A percentile compares a stretch with the other conserved stretches of the same genome.
Evolutionary conservation across 2,329 filamentous ascomycete species (phyloP).

Genomic region (Chaetomiaceae sp.): DNA sequence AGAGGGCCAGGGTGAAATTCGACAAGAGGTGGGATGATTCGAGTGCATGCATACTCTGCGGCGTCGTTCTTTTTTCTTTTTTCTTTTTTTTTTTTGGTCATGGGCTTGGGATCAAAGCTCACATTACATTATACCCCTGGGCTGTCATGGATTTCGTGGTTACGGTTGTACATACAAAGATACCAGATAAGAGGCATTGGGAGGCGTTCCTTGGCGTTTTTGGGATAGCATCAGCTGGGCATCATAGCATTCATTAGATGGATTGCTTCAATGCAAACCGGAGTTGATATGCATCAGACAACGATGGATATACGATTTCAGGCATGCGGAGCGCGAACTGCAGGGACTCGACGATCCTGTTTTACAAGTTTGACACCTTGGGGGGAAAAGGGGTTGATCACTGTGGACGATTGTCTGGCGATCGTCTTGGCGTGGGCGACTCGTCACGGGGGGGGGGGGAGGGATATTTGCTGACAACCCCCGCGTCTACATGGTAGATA

Average conservation of each 20-base stretch:
- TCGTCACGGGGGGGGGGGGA: too few species aligned
- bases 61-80: constrained; percentile 3
- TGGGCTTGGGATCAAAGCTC: neutral
- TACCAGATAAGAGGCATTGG: neutral
- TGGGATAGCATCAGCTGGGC: neutral
- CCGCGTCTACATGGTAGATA: neutral
- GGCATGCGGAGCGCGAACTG: neutral
- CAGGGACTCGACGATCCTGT: neutral
- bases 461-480: too few species aligned
- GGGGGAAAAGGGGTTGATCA: neutral
- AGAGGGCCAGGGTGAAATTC: neutral
- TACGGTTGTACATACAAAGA: neutral
- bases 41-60: neutral
- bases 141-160: constrained; percentile 6
- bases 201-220: neutral
- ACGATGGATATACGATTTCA: neutral
- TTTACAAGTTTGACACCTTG: neutral
- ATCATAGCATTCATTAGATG: too few species aligned
- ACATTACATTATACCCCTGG: constrained; percentile 13
- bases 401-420: neutral
- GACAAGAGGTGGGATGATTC: neutral
- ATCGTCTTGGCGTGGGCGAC: constrained; percentile 7
- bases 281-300: too few species aligned
- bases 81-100: too few species aligned
- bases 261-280: too few species aligned